Conservation (phyloP, 768 basidiomycete genomes). For the Myochromella boudieri region DNA sequence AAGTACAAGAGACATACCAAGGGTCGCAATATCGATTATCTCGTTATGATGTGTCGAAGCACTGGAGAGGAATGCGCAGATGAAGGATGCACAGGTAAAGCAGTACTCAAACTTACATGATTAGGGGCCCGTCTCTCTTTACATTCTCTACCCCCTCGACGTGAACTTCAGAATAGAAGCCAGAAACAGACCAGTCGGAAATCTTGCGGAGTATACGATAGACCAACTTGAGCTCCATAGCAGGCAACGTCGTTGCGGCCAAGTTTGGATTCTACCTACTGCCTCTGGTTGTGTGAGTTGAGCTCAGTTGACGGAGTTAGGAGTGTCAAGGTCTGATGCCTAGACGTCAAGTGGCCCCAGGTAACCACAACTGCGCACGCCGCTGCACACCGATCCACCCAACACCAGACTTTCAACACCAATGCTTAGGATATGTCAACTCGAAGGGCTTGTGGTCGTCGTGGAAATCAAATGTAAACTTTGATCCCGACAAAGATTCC, state of each 20-base stretch:
- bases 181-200: constrained; percentile 58
- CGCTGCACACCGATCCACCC: too few relatives aligned
- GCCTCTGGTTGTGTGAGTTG: too few relatives aligned
- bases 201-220: constrained; percentile 61
- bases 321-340: neutral
- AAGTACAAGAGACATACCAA: constrained; percentile 29
- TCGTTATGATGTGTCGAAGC: constrained; percentile 70
- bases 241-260: too few relatives aligned
- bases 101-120: constrained; percentile 43
- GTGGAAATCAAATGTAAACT: too few relatives aligned
- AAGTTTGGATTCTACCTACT: too few relatives aligned
- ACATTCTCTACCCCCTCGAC: constrained; percentile 60
- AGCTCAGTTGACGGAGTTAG: too few relatives aligned
- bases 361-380: too few relatives aligned
- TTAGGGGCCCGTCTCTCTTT: constrained; percentile 53
- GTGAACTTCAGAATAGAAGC: constrained; percentile 62
- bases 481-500: too few relatives aligned
- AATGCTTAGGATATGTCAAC: too few relatives aligned
- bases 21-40: constrained; percentile 55
- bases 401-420: too few relatives aligned
- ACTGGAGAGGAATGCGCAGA: constrained; percentile 27
- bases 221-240: constrained; percentile 50
- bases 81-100: neutral
- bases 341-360: too few relatives aligned
- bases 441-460: too few relatives aligned